Evolutionary conservation across 2,329 filamentous ascomycete species (phyloP).

Genomic region (Xylariaceae sp.): DNA sequence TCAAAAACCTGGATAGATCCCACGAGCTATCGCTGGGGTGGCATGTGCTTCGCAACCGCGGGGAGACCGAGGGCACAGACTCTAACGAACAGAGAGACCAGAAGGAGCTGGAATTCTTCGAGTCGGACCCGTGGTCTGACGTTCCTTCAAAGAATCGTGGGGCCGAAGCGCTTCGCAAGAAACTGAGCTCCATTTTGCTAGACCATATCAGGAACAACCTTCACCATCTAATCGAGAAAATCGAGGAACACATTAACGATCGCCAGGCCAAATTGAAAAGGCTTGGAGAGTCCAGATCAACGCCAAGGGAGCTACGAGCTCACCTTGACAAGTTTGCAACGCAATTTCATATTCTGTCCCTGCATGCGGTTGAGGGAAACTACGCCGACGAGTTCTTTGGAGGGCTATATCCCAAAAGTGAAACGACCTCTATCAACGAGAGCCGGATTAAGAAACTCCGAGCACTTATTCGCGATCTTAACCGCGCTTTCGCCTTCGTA

Average conservation of each 20-base stretch:
- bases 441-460: constrained; percentile 34
- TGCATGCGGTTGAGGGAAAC: constrained; percentile 43
- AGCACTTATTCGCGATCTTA: constrained; percentile 38
- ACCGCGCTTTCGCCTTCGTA: constrained; percentile 35
- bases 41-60: constrained; percentile 56
- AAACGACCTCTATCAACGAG: constrained; percentile 13
- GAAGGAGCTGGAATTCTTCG: constrained; percentile 39
- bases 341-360: constrained; percentile 42
- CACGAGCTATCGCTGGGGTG: constrained; percentile 48
- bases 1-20: constrained; percentile 35
- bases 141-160: constrained; percentile 39
- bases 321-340: constrained; percentile 42
- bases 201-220: constrained; percentile 35
- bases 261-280: constrained; percentile 20
- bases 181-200: constrained; percentile 42
- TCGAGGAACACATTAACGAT: constrained; percentile 26
- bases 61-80: constrained; percentile 34
- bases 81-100: constrained; percentile 35
- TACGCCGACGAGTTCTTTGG: constrained; percentile 47
- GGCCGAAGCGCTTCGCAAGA: constrained; percentile 39
- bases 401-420: constrained; percentile 16
- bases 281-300: constrained; percentile 33
- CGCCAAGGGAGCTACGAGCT: constrained; percentile 33
- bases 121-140: constrained; percentile 32
- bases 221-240: constrained; percentile 33